Evolutionary conservation across 2,329 filamentous ascomycete genomes (phyloP).

Genomic region (Colletotrichum gloeosporioides): DNA sequence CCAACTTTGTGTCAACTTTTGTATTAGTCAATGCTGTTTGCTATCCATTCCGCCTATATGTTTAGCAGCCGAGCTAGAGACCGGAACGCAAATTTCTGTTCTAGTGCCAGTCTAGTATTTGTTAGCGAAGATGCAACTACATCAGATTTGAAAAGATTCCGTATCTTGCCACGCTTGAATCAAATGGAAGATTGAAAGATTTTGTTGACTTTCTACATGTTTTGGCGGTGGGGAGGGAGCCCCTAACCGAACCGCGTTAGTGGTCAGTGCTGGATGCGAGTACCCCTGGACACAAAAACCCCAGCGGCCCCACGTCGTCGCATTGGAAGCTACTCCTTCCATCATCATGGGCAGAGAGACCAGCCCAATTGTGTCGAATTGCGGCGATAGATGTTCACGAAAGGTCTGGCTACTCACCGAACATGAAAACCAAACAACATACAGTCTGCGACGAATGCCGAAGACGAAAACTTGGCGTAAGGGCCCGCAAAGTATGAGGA

Average conservation of each 20-base stretch:
- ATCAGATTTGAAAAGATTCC: too few species aligned
- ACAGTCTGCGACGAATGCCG: neutral
- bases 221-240: neutral
- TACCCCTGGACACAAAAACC: neutral
- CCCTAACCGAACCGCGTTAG: neutral
- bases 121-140: too few species aligned
- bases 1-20: rapidly evolving
- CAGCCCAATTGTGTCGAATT: neutral
- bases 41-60: too few species aligned
- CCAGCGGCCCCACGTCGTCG: neutral
- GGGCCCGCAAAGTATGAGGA: neutral
- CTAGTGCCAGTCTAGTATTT: too few species aligned
- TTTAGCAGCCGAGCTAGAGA: too few species aligned
- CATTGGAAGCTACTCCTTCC: neutral
- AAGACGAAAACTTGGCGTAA: neutral
- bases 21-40: neutral
- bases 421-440: neutral
- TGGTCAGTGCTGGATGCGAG: neutral
- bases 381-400: neutral
- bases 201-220: neutral
- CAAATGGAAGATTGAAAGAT: neutral
- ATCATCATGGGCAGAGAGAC: neutral
- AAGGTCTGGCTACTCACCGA: neutral
- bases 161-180: rapidly evolving
- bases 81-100: too few species aligned